Evolutionary conservation across 2,329 filamentous ascomycete species (phyloP).

Genomic region (Sporothrix sp.): DNA sequence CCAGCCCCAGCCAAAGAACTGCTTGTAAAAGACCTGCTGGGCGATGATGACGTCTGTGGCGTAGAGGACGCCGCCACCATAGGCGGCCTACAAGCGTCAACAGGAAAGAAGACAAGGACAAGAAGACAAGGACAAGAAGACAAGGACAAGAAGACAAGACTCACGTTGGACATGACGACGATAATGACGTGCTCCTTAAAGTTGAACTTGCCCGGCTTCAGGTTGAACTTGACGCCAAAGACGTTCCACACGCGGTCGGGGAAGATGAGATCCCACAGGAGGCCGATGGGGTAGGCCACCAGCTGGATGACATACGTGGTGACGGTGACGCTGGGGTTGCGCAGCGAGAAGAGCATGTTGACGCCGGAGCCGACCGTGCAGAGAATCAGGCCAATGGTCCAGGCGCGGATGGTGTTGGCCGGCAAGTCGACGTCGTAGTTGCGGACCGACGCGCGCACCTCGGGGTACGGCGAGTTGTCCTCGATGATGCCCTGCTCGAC

Average conservation of each 20-base stretch:
- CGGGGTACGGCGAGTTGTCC: constrained; percentile 58
- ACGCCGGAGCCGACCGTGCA: constrained; percentile 48
- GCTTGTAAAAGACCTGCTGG: constrained; percentile 42
- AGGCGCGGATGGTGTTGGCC: constrained; percentile 53
- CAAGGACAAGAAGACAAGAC: neutral
- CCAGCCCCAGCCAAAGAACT: constrained; percentile 47
- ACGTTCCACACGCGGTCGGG: constrained; percentile 42
- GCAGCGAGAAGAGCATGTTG: constrained; percentile 50
- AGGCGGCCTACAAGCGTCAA: constrained; percentile 38
- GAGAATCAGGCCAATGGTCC: constrained; percentile 47
- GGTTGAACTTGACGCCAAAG: constrained; percentile 44
- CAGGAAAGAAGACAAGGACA: neutral
- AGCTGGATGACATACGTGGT: constrained; percentile 55
- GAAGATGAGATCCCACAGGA: constrained; percentile 45
- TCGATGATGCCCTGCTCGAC: constrained; percentile 50
- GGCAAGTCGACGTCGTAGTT: constrained; percentile 35
- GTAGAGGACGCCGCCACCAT: constrained; percentile 48
- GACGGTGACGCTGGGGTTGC: constrained; percentile 49
- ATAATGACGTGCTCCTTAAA: constrained; percentile 53
- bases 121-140: neutral
- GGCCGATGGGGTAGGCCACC: constrained; percentile 49
- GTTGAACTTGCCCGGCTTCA: constrained; percentile 49
- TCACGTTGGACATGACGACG: constrained; percentile 54
- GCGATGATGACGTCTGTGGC: constrained; percentile 43
- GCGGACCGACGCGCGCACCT: constrained; percentile 34